A percentile compares a stretch with the other conserved stretches of the same genome.
Evolutionary conservation across 768 basidiomycete genomes (phyloP).

Genomic region (Auricularia heimuer): DNA sequence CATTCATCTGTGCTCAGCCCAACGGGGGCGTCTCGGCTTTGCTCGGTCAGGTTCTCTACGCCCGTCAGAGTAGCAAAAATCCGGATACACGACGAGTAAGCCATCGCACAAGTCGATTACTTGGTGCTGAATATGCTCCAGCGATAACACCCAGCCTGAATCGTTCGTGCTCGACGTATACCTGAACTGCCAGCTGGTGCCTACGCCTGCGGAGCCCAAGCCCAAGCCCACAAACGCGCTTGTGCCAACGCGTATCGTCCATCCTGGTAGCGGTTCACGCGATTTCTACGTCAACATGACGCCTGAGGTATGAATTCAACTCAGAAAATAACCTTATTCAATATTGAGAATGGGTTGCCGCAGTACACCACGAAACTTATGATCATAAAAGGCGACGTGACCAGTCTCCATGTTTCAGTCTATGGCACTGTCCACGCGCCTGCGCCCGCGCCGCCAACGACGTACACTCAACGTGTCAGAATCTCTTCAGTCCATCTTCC

Average conservation of each 20-base stretch:
- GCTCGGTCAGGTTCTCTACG: slow-evolving; percentile 60
- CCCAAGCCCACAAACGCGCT: slow-evolving; percentile 61
- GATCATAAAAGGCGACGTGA: slow-evolving; percentile 70
- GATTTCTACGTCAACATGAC: slow-evolving; percentile 67
- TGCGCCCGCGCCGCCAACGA: slow-evolving; percentile 21
- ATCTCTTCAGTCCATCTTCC: slow-evolving; percentile 27
- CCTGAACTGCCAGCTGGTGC: slow-evolving; percentile 58
- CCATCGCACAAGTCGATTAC: slow-evolving; percentile 43
- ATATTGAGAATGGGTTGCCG: slow-evolving; percentile 6
- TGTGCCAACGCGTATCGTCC: slow-evolving; percentile 60
- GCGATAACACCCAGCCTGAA: slow-evolving; percentile 41
- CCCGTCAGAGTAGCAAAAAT: slow-evolving; percentile 61
- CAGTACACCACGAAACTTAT: slow-evolving; percentile 70
- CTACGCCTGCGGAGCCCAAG: slow-evolving; percentile 41
- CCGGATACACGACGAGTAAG: slow-evolving; percentile 47
- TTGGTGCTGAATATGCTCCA: not conserved
- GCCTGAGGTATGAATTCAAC: slow-evolving; percentile 38
- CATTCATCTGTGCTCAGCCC: slow-evolving; percentile 62
- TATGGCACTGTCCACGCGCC: slow-evolving; percentile 50
- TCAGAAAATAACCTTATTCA: not conserved
- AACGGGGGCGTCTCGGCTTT: slow-evolving; percentile 44
- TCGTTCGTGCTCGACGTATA: slow-evolving; percentile 67
- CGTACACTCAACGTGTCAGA: slow-evolving; percentile 31
- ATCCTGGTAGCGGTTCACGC: slow-evolving; percentile 48
- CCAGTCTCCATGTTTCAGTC: slow-evolving; percentile 53